Evolutionary conservation across 2,329 filamentous ascomycete species (phyloP).

Genomic region (Claviceps pazoutovae): DNA sequence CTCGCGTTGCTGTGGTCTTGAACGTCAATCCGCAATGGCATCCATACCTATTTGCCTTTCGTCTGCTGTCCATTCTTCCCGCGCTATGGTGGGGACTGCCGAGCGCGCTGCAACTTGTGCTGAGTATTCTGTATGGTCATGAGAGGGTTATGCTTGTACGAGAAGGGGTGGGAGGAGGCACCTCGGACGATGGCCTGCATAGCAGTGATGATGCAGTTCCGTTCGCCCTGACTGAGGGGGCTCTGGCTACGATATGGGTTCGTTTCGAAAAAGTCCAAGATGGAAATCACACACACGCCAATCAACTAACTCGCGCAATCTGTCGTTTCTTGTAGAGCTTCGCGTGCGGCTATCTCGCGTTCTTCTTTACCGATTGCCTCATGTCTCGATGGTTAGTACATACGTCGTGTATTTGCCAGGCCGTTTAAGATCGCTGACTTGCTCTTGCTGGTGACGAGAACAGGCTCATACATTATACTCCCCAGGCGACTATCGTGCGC

Average conservation of each 20-base stretch:
- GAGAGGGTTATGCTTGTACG: slow-evolving; percentile 17
- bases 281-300: too few relatives aligned
- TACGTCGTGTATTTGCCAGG: too few relatives aligned
- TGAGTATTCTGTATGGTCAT: slow-evolving; percentile 39
- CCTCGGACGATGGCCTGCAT: neutral
- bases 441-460: neutral
- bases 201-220: slow-evolving; percentile 12
- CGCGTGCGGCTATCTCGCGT: slow-evolving; percentile 64
- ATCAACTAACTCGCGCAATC: neutral
- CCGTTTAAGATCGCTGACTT: neutral
- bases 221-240: slow-evolving; percentile 48
- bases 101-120: slow-evolving; percentile 53
- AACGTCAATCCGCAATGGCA: slow-evolving; percentile 63
- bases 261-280: slow-evolving; percentile 14
- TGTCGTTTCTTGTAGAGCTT: slow-evolving; percentile 40
- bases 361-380: slow-evolving; percentile 72
- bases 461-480: slow-evolving; percentile 75
- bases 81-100: slow-evolving; percentile 59
- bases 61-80: slow-evolving; percentile 57
- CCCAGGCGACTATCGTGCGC: slow-evolving; percentile 65
- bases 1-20: slow-evolving; percentile 64
- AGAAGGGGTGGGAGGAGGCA: slow-evolving; percentile 9
- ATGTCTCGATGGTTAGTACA: slow-evolving; percentile 61
- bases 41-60: slow-evolving; percentile 55
- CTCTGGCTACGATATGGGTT: slow-evolving; percentile 63